Evolutionary conservation across 345 rosid species (phyloP), one percentile per base, ranked within the genome.

Genomic region (Gossypium turneri): DNA sequence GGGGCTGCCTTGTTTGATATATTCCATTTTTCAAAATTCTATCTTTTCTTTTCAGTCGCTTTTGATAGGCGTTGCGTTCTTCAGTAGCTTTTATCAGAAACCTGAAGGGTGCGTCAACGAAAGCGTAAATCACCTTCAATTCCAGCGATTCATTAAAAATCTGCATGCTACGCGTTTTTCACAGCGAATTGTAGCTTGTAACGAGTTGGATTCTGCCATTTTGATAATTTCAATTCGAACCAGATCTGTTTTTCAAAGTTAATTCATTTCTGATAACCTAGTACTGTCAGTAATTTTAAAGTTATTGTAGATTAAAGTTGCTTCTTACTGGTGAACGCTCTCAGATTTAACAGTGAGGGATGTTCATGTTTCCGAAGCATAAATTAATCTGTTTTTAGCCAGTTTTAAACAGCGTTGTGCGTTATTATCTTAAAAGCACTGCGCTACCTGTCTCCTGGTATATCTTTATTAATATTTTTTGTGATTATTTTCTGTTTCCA

Each of bases 61-160:
- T 83, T 72, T 63, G 84, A 86, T 81, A 81, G 86, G 86, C 89
- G 85, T 86, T 86, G 78, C 86, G 85, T 81, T 85, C 79, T 82
- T 83, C 79, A 67, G 8, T 69, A 70, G 79, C 73, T 70, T 73
- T 67, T 51, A 27, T 3, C 6, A 44, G 60, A 55, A 64, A 77
- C 84, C 79, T 15, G 57, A 75, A 57, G 85, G 78, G 72, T 86
- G 86, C 11, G 86, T 83, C 86, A 85, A 81, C 86, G 88, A 77
- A 83, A 85, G 88, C 88, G 86, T 81, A 85, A 56, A 81, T 77
- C 48, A 73, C 67, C 3, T 16, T 67, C 76, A 3, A 24, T 24
- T 67, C 72, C 72, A 48, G 3, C 72, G 22, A 15, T 47, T 24
- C 12, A 3, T 48, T 50, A 3, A 24, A 20, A 2, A 1, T 22